These are phyloP conservation scores for Podaxis sp. DNA, from an alignment of 768 basidiomycete genomes.

Conservation along the genomic window DNA sequence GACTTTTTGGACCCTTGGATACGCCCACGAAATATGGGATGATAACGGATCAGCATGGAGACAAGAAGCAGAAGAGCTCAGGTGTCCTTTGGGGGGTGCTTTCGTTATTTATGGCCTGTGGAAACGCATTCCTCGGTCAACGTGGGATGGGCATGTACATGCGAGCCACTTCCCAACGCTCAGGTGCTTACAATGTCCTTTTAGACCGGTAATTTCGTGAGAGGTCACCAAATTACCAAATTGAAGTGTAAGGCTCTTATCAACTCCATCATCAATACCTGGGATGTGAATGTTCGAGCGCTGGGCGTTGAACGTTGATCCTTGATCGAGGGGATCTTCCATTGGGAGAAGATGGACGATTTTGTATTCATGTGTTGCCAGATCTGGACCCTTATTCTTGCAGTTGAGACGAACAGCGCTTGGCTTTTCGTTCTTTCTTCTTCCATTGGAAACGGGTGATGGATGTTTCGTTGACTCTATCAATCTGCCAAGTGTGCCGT, in stretches of 20 bases:
- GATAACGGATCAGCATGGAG: constrained; percentile 6
- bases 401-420: neutral
- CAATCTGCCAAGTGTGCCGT: neutral
- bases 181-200: neutral
- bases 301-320: neutral
- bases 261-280: neutral
- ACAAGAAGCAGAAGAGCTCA: neutral
- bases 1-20: neutral
- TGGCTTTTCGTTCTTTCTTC: neutral
- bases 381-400: neutral
- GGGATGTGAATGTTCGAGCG: neutral
- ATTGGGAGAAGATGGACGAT: neutral
- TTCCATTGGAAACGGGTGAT: neutral
- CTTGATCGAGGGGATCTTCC: constrained; percentile 7
- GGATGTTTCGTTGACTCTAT: neutral
- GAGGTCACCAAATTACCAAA: neutral
- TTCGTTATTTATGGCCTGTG: constrained; percentile 5
- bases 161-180: neutral
- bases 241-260: neutral
- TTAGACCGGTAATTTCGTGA: neutral
- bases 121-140: neutral
- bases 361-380: neutral
- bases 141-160: constrained; percentile 1
- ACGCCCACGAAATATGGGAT: neutral
- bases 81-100: neutral